Evolutionary conservation across 768 basidiomycete species (phyloP), one percentile per base, ranked within the genome.

Genomic region (Suillus weaverae): DNA sequence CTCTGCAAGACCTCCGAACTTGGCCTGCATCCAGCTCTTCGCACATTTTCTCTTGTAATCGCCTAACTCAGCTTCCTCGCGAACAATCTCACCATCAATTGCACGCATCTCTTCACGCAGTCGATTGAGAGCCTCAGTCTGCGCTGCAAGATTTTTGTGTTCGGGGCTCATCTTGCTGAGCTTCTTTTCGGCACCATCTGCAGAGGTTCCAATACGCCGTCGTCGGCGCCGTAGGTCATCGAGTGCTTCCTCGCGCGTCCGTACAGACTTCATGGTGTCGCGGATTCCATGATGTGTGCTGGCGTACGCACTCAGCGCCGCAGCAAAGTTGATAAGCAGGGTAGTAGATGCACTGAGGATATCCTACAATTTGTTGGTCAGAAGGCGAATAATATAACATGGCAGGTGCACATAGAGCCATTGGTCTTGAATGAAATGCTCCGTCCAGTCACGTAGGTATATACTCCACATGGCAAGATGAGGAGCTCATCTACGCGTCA

Each of bases 141-240:
- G 95, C 62, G 79, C 69, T 3, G 79, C 77, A 41, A 94, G 78
- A 69, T 91, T 91, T 82, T 97, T 98, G 79, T 96, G 87, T 75
- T 95, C 93, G 0, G 91, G 83, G 67, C 84, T 85, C 95, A 97
- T 96, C 80, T 90, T 97, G 76, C 83, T 86, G 43, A 98, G 83
- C 73, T 96, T 97, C 80, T 84, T 91, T 69, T 97, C 94, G 3
- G 93, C 94, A 20, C 85, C 77, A 62, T 97, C 95, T 0, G 94
- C 91, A 67, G 90, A 90, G 32, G 83, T 76, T 11, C 81, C 83
- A 6, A 95, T 81, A 11, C 80, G 80, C 68, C 88, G 87, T 60
- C 94, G 82, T 20, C 89, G 84, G 16, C 88, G 85, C 69, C 87
- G 89, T 16, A 94, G 77, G 4, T 91, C 89, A 62, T 92, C 92